Evolutionary conservation across 345 rosid genomes (phyloP).

Genomic region (Eucalyptus polybractea): DNA sequence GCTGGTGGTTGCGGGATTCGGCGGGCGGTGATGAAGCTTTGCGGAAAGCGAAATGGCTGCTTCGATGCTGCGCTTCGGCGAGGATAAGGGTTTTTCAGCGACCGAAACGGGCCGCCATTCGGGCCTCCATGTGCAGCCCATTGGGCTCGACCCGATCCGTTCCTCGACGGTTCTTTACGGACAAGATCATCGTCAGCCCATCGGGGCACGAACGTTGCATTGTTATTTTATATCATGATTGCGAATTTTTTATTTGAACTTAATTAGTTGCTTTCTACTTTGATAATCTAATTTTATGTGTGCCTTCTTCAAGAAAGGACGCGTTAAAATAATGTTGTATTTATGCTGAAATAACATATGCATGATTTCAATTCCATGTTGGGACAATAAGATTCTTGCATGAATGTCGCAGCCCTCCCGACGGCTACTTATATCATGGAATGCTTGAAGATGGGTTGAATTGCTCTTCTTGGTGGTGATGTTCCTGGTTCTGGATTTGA

Average conservation of each 20-base stretch:
- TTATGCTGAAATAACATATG: background rate
- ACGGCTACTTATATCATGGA: conserved; percentile 41
- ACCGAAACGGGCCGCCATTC: background rate
- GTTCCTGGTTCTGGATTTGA: background rate
- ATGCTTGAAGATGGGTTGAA: conserved; percentile 40
- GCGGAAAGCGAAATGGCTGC: background rate
- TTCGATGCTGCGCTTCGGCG: background rate
- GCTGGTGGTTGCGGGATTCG: background rate
- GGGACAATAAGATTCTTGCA: background rate
- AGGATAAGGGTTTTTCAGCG: background rate
- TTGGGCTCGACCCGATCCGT: background rate
- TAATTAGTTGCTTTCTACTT: background rate
- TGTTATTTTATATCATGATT: background rate
- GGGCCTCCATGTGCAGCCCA: background rate
- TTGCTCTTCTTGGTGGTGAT: background rate
- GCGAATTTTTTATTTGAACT: background rate
- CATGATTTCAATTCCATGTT: background rate
- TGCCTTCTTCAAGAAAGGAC: background rate
- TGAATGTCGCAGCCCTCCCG: fast-evolving
- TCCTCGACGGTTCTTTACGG: background rate
- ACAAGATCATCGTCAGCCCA: background rate
- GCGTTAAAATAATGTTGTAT: background rate
- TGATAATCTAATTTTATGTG: background rate
- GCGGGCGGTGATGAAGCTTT: background rate
- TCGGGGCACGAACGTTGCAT: background rate